A percentile compares a stretch with the other conserved stretches of the same genome.
Evolutionary conservation across 352 stramenopile species (phyloP).

Genomic region (Globisporangium paroecandrum): DNA sequence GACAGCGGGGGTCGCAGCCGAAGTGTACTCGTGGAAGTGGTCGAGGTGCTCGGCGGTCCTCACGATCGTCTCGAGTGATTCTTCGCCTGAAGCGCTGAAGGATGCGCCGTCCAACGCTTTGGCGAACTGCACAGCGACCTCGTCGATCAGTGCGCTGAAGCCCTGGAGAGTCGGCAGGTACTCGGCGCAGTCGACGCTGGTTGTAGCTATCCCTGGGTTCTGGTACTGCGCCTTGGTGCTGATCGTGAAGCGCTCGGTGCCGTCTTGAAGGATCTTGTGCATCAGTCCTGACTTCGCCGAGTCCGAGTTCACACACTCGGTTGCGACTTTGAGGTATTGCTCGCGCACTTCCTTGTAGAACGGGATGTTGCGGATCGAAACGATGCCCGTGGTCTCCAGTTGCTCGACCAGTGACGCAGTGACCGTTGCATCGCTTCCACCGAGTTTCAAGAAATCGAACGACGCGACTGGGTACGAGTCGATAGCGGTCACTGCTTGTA

Average conservation of each 20-base stretch:
- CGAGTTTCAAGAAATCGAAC: background rate
- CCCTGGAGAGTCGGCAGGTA: conserved; percentile 6
- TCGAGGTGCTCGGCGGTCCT: conserved; percentile 18
- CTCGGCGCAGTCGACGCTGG: conserved; percentile 11
- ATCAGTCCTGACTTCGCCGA: background rate
- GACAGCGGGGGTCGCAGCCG: background rate
- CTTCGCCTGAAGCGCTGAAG: background rate
- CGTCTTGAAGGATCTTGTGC: conserved; percentile 20
- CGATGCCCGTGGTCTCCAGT: conserved; percentile 19
- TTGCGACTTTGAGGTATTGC: conserved; percentile 14
- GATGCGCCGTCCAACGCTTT: background rate
- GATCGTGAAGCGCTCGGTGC: conserved; percentile 23
- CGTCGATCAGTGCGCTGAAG: conserved; percentile 1
- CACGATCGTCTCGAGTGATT: conserved; percentile 17
- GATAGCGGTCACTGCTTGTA: background rate
- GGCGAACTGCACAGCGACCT: background rate
- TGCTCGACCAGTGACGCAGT: conserved; percentile 8
- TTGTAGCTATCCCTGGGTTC: conserved; percentile 13
- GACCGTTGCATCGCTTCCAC: background rate
- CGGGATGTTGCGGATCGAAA: conserved; percentile 20
- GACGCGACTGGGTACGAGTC: background rate
- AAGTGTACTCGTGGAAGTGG: conserved; percentile 24
- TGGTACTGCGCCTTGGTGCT: conserved; percentile 23
- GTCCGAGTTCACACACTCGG: conserved; percentile 13
- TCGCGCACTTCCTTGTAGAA: conserved; percentile 18